Conservation (phyloP, 2,329 filamentous ascomycete species). For the Alternaria conjuncta region DNA sequence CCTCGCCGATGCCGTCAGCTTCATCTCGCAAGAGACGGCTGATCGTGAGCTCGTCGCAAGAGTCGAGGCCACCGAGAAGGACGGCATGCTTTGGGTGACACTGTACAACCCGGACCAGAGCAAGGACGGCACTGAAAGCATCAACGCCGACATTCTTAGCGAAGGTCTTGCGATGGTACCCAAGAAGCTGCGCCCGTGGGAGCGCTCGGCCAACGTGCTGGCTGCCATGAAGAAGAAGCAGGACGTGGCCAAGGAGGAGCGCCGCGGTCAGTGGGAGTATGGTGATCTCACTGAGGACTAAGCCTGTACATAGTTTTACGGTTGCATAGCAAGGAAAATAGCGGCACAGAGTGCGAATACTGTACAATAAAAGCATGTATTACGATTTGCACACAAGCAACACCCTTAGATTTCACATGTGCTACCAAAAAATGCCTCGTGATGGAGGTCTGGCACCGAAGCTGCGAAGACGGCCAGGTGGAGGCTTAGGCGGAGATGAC, state of each 20-base stretch:
- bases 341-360: neutral
- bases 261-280: constrained; percentile 97
- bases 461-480: neutral
- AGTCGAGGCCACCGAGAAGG: constrained; percentile 84
- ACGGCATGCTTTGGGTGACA: constrained; percentile 84
- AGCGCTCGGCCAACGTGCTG: constrained; percentile 75
- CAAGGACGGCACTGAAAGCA: constrained; percentile 71
- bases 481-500: constrained; percentile 11
- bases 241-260: constrained; percentile 77
- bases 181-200: constrained; percentile 89
- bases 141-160: constrained; percentile 86
- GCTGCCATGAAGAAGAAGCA: constrained; percentile 76
- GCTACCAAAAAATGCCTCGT: neutral
- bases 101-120: constrained; percentile 77
- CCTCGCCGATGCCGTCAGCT: constrained; percentile 76
- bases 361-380: neutral
- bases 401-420: neutral
- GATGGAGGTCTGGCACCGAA: neutral
- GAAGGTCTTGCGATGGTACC: constrained; percentile 91
- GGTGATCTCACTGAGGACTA: constrained; percentile 82
- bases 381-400: neutral
- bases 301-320: neutral
- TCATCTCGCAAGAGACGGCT: constrained; percentile 76
- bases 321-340: neutral
- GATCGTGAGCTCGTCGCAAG: constrained; percentile 83